These are phyloP conservation scores for Aspergillus wentii DNA, from an alignment of 495 filamentous ascomycete species.

Conservation along the genomic window DNA sequence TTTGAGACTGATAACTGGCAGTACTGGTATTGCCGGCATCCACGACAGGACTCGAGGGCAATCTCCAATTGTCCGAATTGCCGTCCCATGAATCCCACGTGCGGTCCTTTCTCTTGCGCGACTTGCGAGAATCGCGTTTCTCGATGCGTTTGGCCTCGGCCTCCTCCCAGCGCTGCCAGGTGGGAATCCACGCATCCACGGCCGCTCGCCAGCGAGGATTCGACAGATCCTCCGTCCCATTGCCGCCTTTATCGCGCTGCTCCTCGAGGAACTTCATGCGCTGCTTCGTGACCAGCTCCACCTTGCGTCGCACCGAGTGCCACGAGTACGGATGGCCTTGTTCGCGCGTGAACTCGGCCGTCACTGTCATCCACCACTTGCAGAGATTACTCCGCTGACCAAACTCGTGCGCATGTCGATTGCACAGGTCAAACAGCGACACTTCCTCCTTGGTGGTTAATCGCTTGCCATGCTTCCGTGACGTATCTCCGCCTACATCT, in stretches of 20 bases:
- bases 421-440: constrained; percentile 40
- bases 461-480: constrained; percentile 36
- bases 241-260: constrained; percentile 22
- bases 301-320: constrained; percentile 44
- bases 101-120: constrained; percentile 30
- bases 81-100: constrained; percentile 10
- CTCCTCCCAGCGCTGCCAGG: constrained; percentile 38
- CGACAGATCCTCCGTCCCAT: constrained; percentile 24
- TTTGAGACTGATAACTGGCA: too few species aligned
- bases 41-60: constrained; percentile 4
- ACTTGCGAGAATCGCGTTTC: constrained; percentile 34
- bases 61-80: too few species aligned
- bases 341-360: constrained; percentile 33
- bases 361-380: constrained; percentile 42
- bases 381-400: constrained; percentile 43
- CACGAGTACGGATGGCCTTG: constrained; percentile 41
- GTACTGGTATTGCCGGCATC: too few species aligned
- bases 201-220: constrained; percentile 37
- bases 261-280: constrained; percentile 39
- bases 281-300: constrained; percentile 41
- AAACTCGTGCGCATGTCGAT: constrained; percentile 31
- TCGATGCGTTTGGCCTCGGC: constrained; percentile 36
- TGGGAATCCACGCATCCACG: constrained; percentile 40
- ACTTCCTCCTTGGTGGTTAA: constrained; percentile 42
- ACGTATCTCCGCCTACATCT: constrained; percentile 10